phyloP scores from a whole-genome alignment of 2,329 filamentous ascomycete genomes.

The Pseudocercospora fuligena region DNA sequence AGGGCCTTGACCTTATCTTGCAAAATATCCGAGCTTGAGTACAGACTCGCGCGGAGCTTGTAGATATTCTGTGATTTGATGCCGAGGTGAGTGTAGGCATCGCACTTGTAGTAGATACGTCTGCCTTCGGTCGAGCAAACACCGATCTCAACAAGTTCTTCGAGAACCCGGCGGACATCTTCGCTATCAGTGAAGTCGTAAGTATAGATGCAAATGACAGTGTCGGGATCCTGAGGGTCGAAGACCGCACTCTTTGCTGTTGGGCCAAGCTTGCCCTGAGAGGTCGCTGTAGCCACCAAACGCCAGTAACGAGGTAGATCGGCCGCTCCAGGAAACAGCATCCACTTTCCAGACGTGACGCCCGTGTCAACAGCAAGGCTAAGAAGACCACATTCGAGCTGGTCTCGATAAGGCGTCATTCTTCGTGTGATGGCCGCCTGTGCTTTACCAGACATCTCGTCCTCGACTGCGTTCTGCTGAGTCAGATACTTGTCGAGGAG shows the following conservation, averaged over 20 bases:
- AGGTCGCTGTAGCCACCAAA: slow-evolving; percentile 68
- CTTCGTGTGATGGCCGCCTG: slow-evolving; percentile 45
- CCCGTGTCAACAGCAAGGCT: slow-evolving; percentile 63
- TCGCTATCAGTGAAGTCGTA: slow-evolving; percentile 70
- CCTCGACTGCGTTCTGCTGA: slow-evolving; percentile 55
- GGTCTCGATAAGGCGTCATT: slow-evolving; percentile 49
- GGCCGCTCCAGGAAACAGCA: slow-evolving; percentile 66
- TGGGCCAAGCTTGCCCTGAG: slow-evolving; percentile 71
- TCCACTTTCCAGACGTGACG: slow-evolving; percentile 76
- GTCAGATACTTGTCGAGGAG: slow-evolving; percentile 58
- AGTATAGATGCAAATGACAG: slow-evolving; percentile 78
- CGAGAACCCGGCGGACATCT: slow-evolving; percentile 72
- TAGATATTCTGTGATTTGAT: slow-evolving; percentile 48
- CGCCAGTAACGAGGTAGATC: slow-evolving; percentile 69
- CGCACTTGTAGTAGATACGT: slow-evolving; percentile 78
- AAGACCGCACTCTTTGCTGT: slow-evolving; percentile 73
- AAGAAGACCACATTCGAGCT: slow-evolving; percentile 61
- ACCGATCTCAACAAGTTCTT: slow-evolving; percentile 62
- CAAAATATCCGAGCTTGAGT: slow-evolving; percentile 46
- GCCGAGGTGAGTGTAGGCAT: slow-evolving; percentile 57
- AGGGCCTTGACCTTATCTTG: slow-evolving; percentile 25
- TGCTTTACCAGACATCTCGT: slow-evolving; percentile 56
- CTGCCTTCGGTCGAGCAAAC: slow-evolving; percentile 55
- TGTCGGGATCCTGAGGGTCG: slow-evolving; percentile 42
- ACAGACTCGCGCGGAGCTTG: slow-evolving; percentile 49